Conservation (phyloP, 768 basidiomycete species). For the Astraeus odoratus region DNA sequence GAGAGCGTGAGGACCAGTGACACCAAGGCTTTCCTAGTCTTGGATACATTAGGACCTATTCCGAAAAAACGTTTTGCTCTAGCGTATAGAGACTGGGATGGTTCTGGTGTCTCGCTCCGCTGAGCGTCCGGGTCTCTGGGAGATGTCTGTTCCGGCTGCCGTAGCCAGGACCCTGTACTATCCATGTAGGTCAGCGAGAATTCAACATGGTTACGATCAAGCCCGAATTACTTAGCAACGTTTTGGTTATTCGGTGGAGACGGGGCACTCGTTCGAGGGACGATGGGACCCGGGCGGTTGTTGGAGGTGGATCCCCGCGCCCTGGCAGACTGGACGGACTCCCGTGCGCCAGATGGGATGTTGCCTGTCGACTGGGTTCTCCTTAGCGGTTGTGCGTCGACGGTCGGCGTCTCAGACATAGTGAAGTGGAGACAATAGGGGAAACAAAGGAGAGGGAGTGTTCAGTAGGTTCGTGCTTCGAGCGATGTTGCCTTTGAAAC, state of each 20-base stretch:
- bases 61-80: conserved; percentile 39
- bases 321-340: conserved; percentile 15
- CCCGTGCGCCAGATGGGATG: conserved; percentile 21
- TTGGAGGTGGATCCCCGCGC: conserved; percentile 25
- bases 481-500: conserved; percentile 17
- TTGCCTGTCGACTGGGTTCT: conserved; percentile 30
- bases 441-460: conserved; percentile 8
- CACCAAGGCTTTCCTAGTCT: conserved; percentile 46
- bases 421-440: conserved; percentile 12
- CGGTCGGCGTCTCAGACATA: conserved; percentile 21
- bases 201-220: conserved; percentile 3
- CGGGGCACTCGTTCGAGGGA: conserved; percentile 12
- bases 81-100: conserved; percentile 13
- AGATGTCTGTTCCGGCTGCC: conserved; percentile 17
- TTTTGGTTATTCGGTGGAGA: conserved; percentile 13
- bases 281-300: conserved; percentile 21
- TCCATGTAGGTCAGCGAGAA: conserved; percentile 13
- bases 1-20: conserved; percentile 43
- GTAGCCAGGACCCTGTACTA: conserved; percentile 20
- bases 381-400: conserved; percentile 28
- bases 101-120: conserved; percentile 4
- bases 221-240: conserved; percentile 12
- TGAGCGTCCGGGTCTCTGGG: conserved; percentile 4
- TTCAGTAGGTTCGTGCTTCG: conserved; percentile 24
- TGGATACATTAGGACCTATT: conserved; percentile 44